phyloP scores from a whole-genome alignment of 2,329 filamentous ascomycete species.

The Microcyclospora tardicrescens region DNA sequence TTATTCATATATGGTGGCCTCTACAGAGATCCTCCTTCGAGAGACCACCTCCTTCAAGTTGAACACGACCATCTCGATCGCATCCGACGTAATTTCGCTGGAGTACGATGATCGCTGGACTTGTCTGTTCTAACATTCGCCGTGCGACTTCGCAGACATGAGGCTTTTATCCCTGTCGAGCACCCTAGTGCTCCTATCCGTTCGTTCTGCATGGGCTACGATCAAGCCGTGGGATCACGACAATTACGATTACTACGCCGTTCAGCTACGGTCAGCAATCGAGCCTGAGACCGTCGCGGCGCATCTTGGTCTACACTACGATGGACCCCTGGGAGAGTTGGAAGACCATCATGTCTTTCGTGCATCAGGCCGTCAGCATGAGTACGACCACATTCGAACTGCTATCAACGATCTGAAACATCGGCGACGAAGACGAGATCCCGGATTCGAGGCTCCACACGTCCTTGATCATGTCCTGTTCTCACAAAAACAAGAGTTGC shows the following conservation, averaged over 20 bases:
- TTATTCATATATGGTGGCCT: too few species aligned
- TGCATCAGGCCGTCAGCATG: slow-evolving; percentile 45
- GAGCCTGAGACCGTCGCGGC: slow-evolving; percentile 57
- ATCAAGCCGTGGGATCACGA: slow-evolving; percentile 40
- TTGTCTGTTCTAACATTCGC: too few species aligned
- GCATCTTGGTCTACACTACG: slow-evolving; percentile 62
- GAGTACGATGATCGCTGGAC: too few species aligned
- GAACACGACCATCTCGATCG: too few species aligned
- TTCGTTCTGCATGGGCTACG: slow-evolving; percentile 1
- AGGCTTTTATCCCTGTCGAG: background rate
- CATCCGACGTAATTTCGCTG: too few species aligned
- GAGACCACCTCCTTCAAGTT: too few species aligned
- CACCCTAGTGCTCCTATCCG: slow-evolving; percentile 2
- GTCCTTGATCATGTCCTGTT: slow-evolving; percentile 63
- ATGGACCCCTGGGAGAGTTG: slow-evolving; percentile 69
- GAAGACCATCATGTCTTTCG: slow-evolving; percentile 76
- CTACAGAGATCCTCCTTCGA: too few species aligned
- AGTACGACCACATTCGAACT: slow-evolving; percentile 34
- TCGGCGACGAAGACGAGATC: slow-evolving; percentile 49
- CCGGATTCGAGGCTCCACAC: slow-evolving; percentile 34
- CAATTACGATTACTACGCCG: slow-evolving; percentile 80
- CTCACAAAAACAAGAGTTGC: slow-evolving; percentile 62
- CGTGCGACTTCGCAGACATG: background rate
- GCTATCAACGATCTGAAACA: slow-evolving; percentile 41
- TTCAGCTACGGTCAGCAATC: slow-evolving; percentile 59